Conservation (phyloP, 192 early-diverging fungal species). For the Coemansia reversa region DNA sequence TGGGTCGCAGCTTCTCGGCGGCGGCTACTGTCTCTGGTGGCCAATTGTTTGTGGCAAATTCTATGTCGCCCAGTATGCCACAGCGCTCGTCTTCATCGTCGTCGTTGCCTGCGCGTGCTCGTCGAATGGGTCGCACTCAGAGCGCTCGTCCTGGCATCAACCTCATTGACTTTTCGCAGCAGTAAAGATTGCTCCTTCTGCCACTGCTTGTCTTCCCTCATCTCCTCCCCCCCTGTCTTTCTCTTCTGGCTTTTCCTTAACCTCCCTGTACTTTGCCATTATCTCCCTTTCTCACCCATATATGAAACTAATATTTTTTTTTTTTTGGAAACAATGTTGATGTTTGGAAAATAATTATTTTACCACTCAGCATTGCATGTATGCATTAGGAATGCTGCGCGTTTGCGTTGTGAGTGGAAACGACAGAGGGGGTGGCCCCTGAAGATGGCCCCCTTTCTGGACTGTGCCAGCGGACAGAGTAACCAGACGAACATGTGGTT, state of each 20-base stretch:
- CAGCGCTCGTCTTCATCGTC: constrained; percentile 20
- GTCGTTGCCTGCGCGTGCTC: constrained; percentile 25
- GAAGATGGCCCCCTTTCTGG: too few species aligned
- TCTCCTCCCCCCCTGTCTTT: not conserved
- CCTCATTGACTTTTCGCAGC: constrained; percentile 34
- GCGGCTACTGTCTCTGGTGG: constrained; percentile 16
- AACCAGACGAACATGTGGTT: too few species aligned
- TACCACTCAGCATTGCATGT: too few species aligned
- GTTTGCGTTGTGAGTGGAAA: too few species aligned
- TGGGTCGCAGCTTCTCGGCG: constrained; percentile 16
- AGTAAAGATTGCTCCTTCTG: not conserved
- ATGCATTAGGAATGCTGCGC: too few species aligned
- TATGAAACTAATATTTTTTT: constrained; percentile 4
- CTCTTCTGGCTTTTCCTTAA: not conserved
- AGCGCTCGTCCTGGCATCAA: constrained; percentile 48
- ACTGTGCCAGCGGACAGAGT: too few species aligned
- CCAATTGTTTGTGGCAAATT: constrained; percentile 18
- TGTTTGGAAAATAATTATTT: too few species aligned
- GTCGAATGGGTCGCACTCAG: constrained; percentile 39
- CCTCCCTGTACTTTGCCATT: constrained; percentile 10
- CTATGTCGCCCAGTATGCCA: constrained; percentile 30
- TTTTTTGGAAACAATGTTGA: too few species aligned
- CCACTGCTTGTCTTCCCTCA: not conserved
- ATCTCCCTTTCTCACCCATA: not conserved
- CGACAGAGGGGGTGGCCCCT: too few species aligned